Evolutionary conservation across 2,329 filamentous ascomycete genomes (phyloP).

Genomic region (Phialophora verrucosa): DNA sequence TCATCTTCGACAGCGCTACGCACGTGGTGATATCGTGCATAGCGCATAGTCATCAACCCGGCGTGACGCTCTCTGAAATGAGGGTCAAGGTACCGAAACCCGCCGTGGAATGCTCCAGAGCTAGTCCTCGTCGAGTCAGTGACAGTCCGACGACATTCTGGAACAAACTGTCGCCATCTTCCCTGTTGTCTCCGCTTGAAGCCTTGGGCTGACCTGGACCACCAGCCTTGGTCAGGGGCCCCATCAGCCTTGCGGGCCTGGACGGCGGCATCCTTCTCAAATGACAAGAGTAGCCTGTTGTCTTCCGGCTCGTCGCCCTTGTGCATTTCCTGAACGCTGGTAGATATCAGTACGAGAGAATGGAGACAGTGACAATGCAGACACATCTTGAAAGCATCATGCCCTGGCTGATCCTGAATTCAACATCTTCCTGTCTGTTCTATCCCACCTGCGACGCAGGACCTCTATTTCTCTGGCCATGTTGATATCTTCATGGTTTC

Average conservation of each 20-base stretch:
- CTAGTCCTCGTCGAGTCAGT: background rate
- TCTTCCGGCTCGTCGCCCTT: background rate
- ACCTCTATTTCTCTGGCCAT: background rate
- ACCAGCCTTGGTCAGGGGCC: too few species aligned
- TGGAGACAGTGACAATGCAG: background rate
- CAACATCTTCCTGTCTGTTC: background rate
- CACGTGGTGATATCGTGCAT: conserved; percentile 5
- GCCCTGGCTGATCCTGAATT: background rate
- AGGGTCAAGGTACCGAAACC: background rate
- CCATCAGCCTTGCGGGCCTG: background rate
- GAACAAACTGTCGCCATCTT: conserved; percentile 17
- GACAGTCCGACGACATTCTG: background rate
- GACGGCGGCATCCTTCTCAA: background rate
- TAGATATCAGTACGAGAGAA: background rate
- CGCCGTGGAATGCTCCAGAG: background rate
- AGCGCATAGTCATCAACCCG: background rate
- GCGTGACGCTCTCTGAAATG: conserved; percentile 14
- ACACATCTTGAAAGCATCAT: background rate
- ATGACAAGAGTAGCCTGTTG: background rate
- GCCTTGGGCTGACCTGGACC: background rate
- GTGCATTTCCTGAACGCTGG: background rate
- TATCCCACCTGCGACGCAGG: background rate
- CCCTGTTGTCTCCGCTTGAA: background rate
- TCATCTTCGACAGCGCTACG: conserved; percentile 8
- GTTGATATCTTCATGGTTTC: background rate